These are phyloP conservation scores for Onygena corvina DNA, from an alignment of 2,329 filamentous ascomycete genomes.

Conservation along the genomic window DNA sequence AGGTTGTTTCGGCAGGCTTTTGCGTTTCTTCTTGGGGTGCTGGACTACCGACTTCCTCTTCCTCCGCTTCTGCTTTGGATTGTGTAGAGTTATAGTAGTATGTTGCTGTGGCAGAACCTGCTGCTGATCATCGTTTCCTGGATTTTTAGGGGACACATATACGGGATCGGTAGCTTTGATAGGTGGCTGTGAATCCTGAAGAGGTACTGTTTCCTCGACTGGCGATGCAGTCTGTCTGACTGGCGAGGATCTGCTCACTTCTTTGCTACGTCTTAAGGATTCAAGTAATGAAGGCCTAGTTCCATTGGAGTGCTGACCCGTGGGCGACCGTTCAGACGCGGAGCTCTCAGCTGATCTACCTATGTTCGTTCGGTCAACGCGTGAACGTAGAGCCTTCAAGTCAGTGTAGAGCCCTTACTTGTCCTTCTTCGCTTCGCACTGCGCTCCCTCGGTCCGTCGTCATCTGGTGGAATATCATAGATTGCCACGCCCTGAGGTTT, in stretches of 20 bases:
- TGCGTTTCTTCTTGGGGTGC: slow-evolving; percentile 10
- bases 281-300: neutral
- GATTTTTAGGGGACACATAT: neutral
- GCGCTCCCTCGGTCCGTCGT: slow-evolving; percentile 17
- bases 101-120: neutral
- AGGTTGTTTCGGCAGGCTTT: slow-evolving; percentile 7
- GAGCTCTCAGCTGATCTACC: neutral
- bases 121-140: neutral
- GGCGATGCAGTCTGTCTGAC: neutral
- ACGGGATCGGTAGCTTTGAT: neutral
- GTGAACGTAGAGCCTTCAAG: neutral
- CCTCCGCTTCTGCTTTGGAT: slow-evolving; percentile 6
- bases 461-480: slow-evolving; percentile 29
- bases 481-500: slow-evolving; percentile 21
- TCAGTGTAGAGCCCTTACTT: slow-evolving; percentile 10
- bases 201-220: neutral
- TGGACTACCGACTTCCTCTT: slow-evolving; percentile 15
- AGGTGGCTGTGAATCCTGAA: neutral
- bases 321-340: neutral
- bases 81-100: neutral
- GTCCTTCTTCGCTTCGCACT: slow-evolving; percentile 15
- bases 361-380: neutral
- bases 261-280: neutral
- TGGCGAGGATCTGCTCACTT: neutral
- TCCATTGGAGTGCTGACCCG: neutral